Conservation (phyloP, 2,329 filamentous ascomycete species). For the Epichloe baconii region DNA sequence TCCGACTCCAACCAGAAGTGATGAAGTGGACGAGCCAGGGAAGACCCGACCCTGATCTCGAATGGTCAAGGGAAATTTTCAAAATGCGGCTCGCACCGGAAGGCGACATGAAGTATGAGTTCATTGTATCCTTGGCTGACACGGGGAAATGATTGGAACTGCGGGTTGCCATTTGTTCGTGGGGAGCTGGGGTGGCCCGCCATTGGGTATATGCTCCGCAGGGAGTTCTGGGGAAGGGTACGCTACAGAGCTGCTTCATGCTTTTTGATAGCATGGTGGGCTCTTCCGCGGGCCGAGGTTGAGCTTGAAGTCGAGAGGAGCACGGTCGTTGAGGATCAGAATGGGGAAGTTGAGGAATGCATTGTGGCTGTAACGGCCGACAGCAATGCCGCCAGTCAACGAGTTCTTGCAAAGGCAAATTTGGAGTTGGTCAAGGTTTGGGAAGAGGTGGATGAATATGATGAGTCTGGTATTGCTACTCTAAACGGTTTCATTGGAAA, state of each 20-base stretch:
- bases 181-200: slow-evolving; percentile 39
- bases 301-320: slow-evolving; percentile 29
- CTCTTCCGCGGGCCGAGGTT: slow-evolving; percentile 31
- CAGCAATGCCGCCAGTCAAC: slow-evolving; percentile 38
- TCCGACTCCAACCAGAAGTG: slow-evolving; percentile 46
- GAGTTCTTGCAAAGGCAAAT: slow-evolving; percentile 37
- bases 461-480: slow-evolving; percentile 7
- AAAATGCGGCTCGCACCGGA: slow-evolving; percentile 31
- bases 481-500: slow-evolving; percentile 13
- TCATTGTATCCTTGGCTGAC: slow-evolving; percentile 33
- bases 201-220: slow-evolving; percentile 43
- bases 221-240: slow-evolving; percentile 42
- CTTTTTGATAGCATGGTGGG: slow-evolving; percentile 34
- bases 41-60: slow-evolving; percentile 28
- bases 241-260: slow-evolving; percentile 41
- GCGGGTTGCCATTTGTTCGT: slow-evolving; percentile 28
- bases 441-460: slow-evolving; percentile 15
- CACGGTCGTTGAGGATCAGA: slow-evolving; percentile 21
- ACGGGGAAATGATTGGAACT: slow-evolving; percentile 38
- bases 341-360: slow-evolving; percentile 18
- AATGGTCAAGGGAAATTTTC: slow-evolving; percentile 29
- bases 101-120: slow-evolving; percentile 42
- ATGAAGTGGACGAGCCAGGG: slow-evolving; percentile 44
- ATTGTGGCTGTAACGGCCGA: slow-evolving; percentile 34
- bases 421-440: slow-evolving; percentile 32